phyloP scores from a whole-genome alignment of 2,329 filamentous ascomycete genomes.

The Mycogone perniciosa region DNA sequence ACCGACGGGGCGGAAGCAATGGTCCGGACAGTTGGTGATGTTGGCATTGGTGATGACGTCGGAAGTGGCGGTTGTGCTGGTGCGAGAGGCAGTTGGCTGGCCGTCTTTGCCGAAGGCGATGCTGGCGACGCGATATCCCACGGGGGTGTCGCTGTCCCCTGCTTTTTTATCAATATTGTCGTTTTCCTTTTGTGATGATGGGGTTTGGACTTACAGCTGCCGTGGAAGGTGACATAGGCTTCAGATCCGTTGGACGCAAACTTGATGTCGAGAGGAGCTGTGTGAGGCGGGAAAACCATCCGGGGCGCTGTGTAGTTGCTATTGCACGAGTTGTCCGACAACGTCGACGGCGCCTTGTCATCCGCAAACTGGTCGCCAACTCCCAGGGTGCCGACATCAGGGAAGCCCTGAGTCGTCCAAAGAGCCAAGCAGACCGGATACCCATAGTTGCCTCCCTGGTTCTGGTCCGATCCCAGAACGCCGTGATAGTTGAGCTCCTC shows the following conservation, averaged over 20 bases:
- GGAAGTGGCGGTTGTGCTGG: conserved; percentile 41
- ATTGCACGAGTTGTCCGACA: conserved; percentile 41
- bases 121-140: conserved; percentile 41
- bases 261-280: conserved; percentile 64
- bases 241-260: conserved; percentile 53
- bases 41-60: conserved; percentile 53
- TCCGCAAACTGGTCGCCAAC: conserved; percentile 46
- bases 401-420: conserved; percentile 48
- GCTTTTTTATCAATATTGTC: neutral
- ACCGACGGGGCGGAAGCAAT: conserved; percentile 58
- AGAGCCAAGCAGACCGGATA: conserved; percentile 65
- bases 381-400: conserved; percentile 33
- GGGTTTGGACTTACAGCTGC: conserved; percentile 49
- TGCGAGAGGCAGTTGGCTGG: conserved; percentile 31
- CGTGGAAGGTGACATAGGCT: conserved; percentile 66
- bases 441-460: conserved; percentile 53
- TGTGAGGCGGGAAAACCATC: conserved; percentile 58
- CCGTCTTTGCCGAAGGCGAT: conserved; percentile 36
- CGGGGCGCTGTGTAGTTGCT: conserved; percentile 41
- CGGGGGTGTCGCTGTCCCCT: conserved; percentile 38
- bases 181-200: neutral
- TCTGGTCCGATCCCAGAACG: conserved; percentile 33
- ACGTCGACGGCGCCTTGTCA: conserved; percentile 23
- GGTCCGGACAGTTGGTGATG: conserved; percentile 43
- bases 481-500: conserved; percentile 72